phyloP scores from a whole-genome alignment of 2,329 filamentous ascomycete species.

The Apiospora kogelbergensis region DNA sequence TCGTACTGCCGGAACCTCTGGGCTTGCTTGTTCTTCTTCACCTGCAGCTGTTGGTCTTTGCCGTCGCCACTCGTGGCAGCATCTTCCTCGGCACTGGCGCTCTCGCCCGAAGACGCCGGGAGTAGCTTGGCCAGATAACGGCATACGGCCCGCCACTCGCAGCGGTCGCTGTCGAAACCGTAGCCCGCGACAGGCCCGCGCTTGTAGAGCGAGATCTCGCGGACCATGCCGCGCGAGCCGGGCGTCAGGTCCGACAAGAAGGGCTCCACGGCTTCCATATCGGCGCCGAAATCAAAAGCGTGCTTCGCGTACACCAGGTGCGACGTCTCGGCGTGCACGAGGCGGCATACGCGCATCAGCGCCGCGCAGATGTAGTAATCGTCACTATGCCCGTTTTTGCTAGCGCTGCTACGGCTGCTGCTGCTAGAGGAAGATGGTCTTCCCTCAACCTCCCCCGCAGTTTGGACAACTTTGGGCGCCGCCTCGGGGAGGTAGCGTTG shows the following conservation, averaged over 20 bases:
- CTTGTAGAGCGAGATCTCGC: constrained; percentile 54
- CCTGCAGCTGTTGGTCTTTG: neutral
- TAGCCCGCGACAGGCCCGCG: constrained; percentile 51
- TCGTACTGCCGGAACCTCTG: neutral
- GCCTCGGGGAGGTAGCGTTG: neutral
- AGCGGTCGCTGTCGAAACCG: constrained; percentile 55
- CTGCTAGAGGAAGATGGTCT: neutral
- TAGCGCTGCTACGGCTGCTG: neutral
- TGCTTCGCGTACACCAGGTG: constrained; percentile 56
- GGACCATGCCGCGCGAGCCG: constrained; percentile 45
- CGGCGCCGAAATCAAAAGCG: constrained; percentile 58
- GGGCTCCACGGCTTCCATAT: constrained; percentile 60
- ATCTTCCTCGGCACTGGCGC: neutral
- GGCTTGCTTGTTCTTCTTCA: neutral
- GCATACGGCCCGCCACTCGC: constrained; percentile 56
- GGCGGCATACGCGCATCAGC: constrained; percentile 45
- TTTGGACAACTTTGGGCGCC: neutral
- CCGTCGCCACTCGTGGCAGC: neutral
- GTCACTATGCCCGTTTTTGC: neutral
- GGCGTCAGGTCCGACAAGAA: constrained; percentile 59
- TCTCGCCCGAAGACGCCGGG: neutral
- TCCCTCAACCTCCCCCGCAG: neutral
- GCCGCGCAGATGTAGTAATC: constrained; percentile 38
- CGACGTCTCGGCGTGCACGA: constrained; percentile 55
- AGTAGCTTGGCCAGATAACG: constrained; percentile 35